Conservation (phyloP, 768 basidiomycete species). For the Porphyrellus cyaneotinctus region DNA sequence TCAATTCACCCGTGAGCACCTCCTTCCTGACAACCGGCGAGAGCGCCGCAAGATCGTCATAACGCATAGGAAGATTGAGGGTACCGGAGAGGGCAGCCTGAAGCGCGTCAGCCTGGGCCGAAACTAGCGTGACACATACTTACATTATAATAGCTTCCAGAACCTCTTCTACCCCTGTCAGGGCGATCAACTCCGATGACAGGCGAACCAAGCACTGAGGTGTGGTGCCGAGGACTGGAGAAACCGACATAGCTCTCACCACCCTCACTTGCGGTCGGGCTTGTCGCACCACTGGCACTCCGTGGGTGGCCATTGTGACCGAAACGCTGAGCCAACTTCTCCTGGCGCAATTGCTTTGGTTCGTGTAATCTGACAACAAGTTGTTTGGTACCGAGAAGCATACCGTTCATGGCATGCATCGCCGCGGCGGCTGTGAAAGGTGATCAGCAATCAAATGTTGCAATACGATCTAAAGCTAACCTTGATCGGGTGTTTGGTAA, state of each 20-base stretch:
- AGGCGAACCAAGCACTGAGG: conserved; percentile 53
- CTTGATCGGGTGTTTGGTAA: conserved; percentile 79
- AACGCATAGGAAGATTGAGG: conserved; percentile 79
- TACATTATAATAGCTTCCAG: conserved; percentile 85
- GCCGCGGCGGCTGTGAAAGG: conserved; percentile 57
- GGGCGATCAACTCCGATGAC: conserved; percentile 49
- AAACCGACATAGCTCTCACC: conserved; percentile 74
- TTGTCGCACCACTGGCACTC: conserved; percentile 78
- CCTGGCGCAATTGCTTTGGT: conserved; percentile 86
- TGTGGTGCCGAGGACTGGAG: conserved; percentile 63
- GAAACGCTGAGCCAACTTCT: conserved; percentile 83
- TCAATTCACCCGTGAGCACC: conserved; percentile 79
- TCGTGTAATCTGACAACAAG: conserved; percentile 87
- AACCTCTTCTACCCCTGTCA: conserved; percentile 70
- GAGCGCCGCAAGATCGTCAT: conserved; percentile 75
- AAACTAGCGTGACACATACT: conserved; percentile 16
- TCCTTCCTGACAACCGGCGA: conserved; percentile 88
- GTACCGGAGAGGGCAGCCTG: conserved; percentile 82
- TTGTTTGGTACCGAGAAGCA: conserved; percentile 64
- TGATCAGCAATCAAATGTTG: neutral
- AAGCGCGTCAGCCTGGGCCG: neutral
- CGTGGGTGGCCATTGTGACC: conserved; percentile 76
- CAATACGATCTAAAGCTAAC: conserved; percentile 32
- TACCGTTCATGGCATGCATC: conserved; percentile 78
- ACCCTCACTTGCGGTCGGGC: conserved; percentile 77